These are phyloP conservation scores for Rhododendron henanense DNA, from an alignment of 148 eudicot genomes.

Conservation along the genomic window DNA sequence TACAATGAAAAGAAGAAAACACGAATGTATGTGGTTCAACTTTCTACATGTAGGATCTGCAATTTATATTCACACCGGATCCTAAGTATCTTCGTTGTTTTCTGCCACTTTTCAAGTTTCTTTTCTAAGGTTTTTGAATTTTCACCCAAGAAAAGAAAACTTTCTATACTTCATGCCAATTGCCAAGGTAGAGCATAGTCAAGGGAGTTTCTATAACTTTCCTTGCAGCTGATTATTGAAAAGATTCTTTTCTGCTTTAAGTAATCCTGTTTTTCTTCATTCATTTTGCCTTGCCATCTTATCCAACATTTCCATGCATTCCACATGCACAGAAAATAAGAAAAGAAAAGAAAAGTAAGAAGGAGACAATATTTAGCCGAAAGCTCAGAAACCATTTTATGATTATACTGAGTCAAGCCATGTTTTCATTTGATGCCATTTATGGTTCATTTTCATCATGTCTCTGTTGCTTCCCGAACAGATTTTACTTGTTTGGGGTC, in stretches of 20 bases:
- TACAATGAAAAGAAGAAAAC: constrained; percentile 70
- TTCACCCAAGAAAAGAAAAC: neutral
- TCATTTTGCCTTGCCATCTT: neutral
- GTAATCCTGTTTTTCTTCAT: neutral
- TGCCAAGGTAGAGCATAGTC: neutral
- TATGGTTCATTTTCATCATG: neutral
- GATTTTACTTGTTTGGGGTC: neutral
- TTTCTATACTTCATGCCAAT: neutral
- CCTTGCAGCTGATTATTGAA: neutral
- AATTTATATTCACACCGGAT: neutral
- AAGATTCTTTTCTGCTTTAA: neutral
- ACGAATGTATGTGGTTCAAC: constrained; percentile 34
- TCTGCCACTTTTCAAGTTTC: neutral
- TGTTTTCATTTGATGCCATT: neutral
- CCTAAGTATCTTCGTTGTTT: neutral
- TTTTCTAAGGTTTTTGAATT: neutral
- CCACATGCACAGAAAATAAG: neutral
- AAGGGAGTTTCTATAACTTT: neutral
- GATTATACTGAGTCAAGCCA: neutral
- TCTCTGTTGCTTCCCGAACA: constrained; percentile 2
- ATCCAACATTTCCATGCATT: neutral
- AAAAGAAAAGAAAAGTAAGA: neutral
- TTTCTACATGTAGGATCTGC: neutral
- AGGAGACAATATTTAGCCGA: neutral
- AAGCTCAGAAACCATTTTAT: neutral